Evolutionary conservation across 495 filamentous ascomycete genomes (phyloP).

Genomic region (Patellaria atrata): DNA sequence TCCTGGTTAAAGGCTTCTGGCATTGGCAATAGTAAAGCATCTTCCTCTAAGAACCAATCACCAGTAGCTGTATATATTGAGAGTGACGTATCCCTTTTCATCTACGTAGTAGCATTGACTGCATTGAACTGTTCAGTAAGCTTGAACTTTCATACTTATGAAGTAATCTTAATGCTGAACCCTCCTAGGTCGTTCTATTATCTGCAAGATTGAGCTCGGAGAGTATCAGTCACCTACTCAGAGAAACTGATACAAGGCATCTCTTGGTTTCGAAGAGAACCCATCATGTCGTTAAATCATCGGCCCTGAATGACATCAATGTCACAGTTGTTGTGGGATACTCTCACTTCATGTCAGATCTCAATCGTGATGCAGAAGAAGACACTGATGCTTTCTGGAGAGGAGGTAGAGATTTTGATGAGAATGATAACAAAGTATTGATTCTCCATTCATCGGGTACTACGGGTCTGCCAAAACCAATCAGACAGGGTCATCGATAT

Average conservation of each 20-base stretch:
- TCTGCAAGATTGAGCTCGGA: constrained; percentile 21
- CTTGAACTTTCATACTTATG: neutral
- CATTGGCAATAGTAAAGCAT: constrained; percentile 2
- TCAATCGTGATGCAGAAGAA: too few relatives aligned
- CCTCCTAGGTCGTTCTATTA: constrained; percentile 16
- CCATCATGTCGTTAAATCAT: too few relatives aligned
- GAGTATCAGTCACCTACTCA: neutral
- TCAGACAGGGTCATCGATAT: constrained; percentile 30
- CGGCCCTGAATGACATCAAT: too few relatives aligned
- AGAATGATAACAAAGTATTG: constrained; percentile 24
- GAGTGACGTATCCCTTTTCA: constrained; percentile 24
- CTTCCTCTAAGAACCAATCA: constrained; percentile 3
- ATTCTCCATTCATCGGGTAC: constrained; percentile 36
- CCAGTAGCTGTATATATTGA: constrained; percentile 26
- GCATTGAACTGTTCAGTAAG: constrained; percentile 22
- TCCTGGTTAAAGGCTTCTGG: constrained; percentile 1
- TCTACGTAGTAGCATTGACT: constrained; percentile 23
- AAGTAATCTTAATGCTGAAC: neutral
- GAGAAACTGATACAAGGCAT: neutral
- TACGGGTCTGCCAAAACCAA: constrained; percentile 36
- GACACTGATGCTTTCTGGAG: too few relatives aligned
- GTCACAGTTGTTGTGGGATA: too few relatives aligned
- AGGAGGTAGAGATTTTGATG: too few relatives aligned
- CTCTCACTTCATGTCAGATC: too few relatives aligned
- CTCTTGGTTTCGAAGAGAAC: neutral